Evolutionary conservation across 2,329 filamentous ascomycete genomes (phyloP).

Genomic region (Cordyceps javanica): DNA sequence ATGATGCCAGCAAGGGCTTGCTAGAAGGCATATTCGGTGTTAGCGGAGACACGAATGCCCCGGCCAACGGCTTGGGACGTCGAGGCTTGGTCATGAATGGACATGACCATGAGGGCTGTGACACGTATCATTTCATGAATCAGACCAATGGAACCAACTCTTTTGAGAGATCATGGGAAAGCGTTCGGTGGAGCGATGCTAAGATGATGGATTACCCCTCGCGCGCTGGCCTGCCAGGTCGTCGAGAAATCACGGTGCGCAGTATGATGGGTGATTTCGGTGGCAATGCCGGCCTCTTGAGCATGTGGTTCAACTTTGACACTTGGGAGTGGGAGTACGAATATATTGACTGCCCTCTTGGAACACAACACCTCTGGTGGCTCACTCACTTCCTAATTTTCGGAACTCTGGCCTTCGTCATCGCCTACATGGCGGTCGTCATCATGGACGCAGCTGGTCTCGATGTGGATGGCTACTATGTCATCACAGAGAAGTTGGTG

Average conservation of each 20-base stretch:
- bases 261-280: constrained; percentile 98
- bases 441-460: constrained; percentile 26
- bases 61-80: constrained; percentile 58
- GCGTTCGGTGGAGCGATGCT: constrained; percentile 41
- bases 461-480: constrained; percentile 27
- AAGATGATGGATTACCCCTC: constrained; percentile 33
- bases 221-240: constrained; percentile 46
- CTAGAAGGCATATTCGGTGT: constrained; percentile 80
- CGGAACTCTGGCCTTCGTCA: constrained; percentile 29
- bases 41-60: constrained; percentile 52
- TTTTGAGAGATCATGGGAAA: constrained; percentile 44
- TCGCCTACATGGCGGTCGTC: constrained; percentile 21
- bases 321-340: constrained; percentile 75
- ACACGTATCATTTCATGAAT: constrained; percentile 77
- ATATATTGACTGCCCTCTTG: constrained; percentile 70
- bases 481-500: constrained; percentile 14
- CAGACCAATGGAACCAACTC: constrained; percentile 41
- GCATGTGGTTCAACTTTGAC: constrained; percentile 77
- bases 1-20: constrained; percentile 65
- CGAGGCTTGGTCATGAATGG: constrained; percentile 80
- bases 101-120: constrained; percentile 92
- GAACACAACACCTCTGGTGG: constrained; percentile 94
- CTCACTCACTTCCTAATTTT: constrained; percentile 70
- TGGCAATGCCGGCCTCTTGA: constrained; percentile 86
- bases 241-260: constrained; percentile 86